Evolutionary conservation across 768 basidiomycete species (phyloP).

Genomic region (Mycena crocata): DNA sequence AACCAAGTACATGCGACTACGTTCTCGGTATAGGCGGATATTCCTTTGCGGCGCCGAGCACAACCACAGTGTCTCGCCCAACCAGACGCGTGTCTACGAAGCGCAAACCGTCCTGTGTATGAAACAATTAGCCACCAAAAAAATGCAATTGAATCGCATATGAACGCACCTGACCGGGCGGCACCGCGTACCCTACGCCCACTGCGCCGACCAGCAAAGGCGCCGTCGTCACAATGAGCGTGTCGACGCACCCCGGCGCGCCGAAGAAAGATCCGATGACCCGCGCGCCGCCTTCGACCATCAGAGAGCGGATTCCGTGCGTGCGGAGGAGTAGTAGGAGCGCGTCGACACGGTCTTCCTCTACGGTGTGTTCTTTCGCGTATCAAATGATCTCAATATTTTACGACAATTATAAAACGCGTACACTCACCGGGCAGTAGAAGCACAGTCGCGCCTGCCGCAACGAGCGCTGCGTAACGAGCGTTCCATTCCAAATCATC

Average conservation of each 20-base stretch:
- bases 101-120: not conserved
- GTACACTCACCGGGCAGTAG: conserved; percentile 50
- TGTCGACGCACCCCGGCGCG: conserved; percentile 64
- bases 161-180: not conserved
- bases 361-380: not conserved
- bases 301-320: conserved; percentile 76
- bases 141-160: not conserved
- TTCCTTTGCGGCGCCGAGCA: conserved; percentile 18
- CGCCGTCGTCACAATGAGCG: conserved; percentile 86
- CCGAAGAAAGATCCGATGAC: conserved; percentile 82
- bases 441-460: conserved; percentile 76
- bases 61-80: conserved; percentile 27
- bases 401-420: not conserved
- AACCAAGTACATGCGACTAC: too few relatives aligned
- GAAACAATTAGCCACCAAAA: not conserved
- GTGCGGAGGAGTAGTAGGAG: conserved; percentile 66
- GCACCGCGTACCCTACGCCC: conserved; percentile 68
- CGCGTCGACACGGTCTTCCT: conserved; percentile 49
- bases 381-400: not conserved
- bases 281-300: conserved; percentile 95
- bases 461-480: conserved; percentile 60
- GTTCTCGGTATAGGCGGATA: too few relatives aligned
- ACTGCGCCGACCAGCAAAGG: conserved; percentile 83
- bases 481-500: conserved; percentile 41
- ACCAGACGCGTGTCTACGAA: conserved; percentile 22